These are phyloP conservation scores for Penicillium paneum DNA, from an alignment of 2,329 filamentous ascomycete species.

Conservation along the genomic window DNA sequence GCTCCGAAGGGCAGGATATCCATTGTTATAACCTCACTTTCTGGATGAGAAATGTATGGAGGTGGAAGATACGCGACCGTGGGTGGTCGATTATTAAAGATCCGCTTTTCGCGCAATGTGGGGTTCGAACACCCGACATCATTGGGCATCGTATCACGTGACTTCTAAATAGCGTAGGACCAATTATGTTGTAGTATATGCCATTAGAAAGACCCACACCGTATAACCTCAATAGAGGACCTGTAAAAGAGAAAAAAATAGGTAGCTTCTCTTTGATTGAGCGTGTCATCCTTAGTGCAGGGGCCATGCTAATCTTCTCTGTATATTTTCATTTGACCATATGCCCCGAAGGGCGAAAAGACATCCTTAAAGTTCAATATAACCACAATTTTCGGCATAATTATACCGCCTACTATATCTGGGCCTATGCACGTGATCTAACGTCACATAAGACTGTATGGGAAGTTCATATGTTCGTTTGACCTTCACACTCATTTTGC, in stretches of 20 bases:
- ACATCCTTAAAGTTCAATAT: conserved; percentile 19
- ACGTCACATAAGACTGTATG: not conserved
- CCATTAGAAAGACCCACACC: not conserved
- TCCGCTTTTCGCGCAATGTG: not conserved
- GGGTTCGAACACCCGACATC: not conserved
- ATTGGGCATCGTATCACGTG: not conserved
- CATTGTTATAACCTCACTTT: not conserved
- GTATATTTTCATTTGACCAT: conserved; percentile 66
- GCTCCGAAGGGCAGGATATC: not conserved
- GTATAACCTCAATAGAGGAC: not conserved
- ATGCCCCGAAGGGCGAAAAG: conserved; percentile 46
- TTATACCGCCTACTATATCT: not conserved
- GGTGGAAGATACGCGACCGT: not conserved
- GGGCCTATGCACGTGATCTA: not conserved
- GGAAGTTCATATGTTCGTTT: too few relatives aligned
- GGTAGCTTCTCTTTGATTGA: conserved; percentile 72
- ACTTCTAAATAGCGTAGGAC: accelerated
- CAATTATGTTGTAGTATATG: not conserved
- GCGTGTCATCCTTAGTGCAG: conserved; percentile 92
- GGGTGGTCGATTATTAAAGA: not conserved
- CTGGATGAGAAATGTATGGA: not conserved
- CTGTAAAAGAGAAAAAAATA: conserved; percentile 56
- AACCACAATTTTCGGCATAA: conserved; percentile 4
- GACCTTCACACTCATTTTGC: too few relatives aligned
- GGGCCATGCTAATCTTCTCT: conserved; percentile 81